These are phyloP conservation scores for Rutstroemia sp. DNA, from an alignment of 2,329 filamentous ascomycete genomes.

Conservation along the genomic window DNA sequence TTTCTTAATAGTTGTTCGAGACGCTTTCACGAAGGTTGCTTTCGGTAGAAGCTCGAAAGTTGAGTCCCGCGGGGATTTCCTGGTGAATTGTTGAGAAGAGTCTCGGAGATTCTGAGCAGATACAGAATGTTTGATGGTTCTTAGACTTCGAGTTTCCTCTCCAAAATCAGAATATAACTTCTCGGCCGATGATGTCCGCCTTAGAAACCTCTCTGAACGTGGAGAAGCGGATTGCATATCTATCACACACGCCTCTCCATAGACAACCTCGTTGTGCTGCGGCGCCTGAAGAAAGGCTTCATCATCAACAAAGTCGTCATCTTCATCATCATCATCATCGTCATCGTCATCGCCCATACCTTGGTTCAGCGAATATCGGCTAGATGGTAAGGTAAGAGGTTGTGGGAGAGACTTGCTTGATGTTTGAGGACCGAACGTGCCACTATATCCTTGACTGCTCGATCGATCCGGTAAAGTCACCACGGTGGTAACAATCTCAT, in stretches of 20 bases:
- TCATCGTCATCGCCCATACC: neutral
- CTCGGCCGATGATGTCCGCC: constrained; percentile 18
- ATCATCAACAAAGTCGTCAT: constrained; percentile 13
- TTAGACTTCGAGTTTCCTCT: neutral
- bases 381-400: neutral
- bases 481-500: constrained; percentile 17
- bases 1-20: constrained; percentile 26
- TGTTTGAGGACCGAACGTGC: constrained; percentile 7
- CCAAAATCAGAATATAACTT: neutral
- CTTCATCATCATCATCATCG: constrained; percentile 11
- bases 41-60: constrained; percentile 20
- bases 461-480: constrained; percentile 14
- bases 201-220: constrained; percentile 8
- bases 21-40: constrained; percentile 26
- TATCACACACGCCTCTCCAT: constrained; percentile 26
- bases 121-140: constrained; percentile 11
- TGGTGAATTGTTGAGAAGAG: neutral
- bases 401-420: neutral
- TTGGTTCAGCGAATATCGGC: neutral
- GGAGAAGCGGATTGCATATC: constrained; percentile 20
- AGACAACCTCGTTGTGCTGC: constrained; percentile 16
- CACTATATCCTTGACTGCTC: neutral
- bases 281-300: constrained; percentile 11
- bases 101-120: constrained; percentile 14
- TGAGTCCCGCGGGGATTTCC: neutral